These are phyloP conservation scores for Eucalyptus pumila DNA, from an alignment of 345 rosid species.

Conservation along the genomic window DNA sequence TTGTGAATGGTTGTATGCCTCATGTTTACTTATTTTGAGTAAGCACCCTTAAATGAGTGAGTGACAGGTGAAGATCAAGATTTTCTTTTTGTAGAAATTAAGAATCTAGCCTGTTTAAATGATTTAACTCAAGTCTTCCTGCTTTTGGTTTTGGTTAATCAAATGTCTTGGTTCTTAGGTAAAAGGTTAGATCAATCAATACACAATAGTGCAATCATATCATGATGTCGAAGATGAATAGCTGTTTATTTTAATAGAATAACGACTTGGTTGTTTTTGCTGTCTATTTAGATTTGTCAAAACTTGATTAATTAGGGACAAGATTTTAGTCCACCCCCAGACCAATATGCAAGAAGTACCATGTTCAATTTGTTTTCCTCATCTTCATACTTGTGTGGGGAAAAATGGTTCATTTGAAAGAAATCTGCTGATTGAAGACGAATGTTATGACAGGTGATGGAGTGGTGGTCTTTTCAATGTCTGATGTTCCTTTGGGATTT, in stretches of 20 bases:
- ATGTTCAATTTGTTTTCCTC: neutral
- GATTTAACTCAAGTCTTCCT: neutral
- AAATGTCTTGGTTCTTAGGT: neutral
- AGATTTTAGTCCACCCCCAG: neutral
- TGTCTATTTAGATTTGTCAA: neutral
- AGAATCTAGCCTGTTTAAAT: neutral
- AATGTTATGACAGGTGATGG: slow-evolving; percentile 51
- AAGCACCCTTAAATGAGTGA: neutral
- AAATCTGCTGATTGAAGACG: neutral
- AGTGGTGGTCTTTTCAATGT: slow-evolving; percentile 80
- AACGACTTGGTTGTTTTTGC: neutral
- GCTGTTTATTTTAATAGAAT: neutral
- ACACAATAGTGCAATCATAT: neutral
- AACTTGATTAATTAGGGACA: neutral
- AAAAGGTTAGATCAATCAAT: neutral
- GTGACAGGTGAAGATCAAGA: neutral
- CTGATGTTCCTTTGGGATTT: slow-evolving; percentile 79
- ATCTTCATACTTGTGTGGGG: neutral
- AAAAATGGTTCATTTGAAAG: neutral
- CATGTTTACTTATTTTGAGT: neutral
- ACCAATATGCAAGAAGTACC: neutral
- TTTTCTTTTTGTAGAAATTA: neutral
- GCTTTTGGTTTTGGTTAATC: neutral
- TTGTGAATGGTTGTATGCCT: neutral
- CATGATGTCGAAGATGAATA: neutral